Evolutionary conservation across 2,329 filamentous ascomycete species (phyloP), one percentile per base, ranked within the genome.

Genomic region (Ascochyta viciae-villosae): DNA sequence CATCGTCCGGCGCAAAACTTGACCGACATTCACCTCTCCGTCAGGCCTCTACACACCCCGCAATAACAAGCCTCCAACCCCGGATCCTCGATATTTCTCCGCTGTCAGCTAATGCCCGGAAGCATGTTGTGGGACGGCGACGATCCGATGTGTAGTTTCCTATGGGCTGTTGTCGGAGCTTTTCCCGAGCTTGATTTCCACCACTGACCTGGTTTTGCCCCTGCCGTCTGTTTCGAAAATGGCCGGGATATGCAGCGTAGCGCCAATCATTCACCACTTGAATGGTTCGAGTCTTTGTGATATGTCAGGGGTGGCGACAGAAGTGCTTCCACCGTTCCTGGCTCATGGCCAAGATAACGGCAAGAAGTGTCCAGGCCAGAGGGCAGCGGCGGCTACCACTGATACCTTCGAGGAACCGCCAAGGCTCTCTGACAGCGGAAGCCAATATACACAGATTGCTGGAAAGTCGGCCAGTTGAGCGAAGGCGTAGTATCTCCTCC

Each of bases 81-180:
- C 45, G 16, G 39, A 35, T 42, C 13, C 6, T 50, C 45, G 40
- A 50, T 44, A 50, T 54, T 49, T 40, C 34, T 50, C 51, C 40
- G 39, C 45, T 50, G 39, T 42, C 15, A 29, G n/a, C 23, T 24
- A 29, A 44, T 35, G 39, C 16, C 33, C 34, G 19, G 16, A 7
- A n/a, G 15, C 6, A 23, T 31, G 22, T 33, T 41, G 24, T 34
- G 27, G 29, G 10, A 35, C 15, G 16, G 29, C 43, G 24, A 31
- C 8, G 29, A 16, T n/a, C 16, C 27, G 10, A 44, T 7, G 29
- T 44, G n/a, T 9, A 23, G 12, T 44, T 26, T 13, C 16, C 34
- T 8, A 12, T 22, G 27, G 13, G 27, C 16, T 31, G 6, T 22
- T 33, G 16, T 23, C 16, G 38, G 24, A 24, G 6, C 2, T 27